Evolutionary conservation across 768 basidiomycete genomes (phyloP), one percentile per base, ranked within the genome.

Genomic region (Mycena vitilis): DNA sequence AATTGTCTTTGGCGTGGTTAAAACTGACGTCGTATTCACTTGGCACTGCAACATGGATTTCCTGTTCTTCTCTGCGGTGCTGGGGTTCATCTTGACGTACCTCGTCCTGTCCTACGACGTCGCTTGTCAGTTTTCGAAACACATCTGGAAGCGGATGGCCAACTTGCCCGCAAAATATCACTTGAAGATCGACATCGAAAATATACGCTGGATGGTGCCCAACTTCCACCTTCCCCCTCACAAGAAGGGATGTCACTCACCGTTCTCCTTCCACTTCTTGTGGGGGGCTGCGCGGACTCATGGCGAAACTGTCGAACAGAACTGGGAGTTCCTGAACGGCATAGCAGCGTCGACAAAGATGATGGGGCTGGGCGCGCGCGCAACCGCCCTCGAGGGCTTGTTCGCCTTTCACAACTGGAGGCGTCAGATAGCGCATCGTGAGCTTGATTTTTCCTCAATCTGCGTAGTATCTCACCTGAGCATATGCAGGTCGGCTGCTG

Each of bases 181-280:
- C 59, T 64, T 30, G 36, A 45, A 34, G 36, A 56, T 56, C n/a
- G 4, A 40, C 8, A 8, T 12, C 20, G 37, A 2, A 3, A n/a
- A 30, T 2, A n/a, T 59, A 1, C 8, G 45, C 22, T 66, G 55
- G 36, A 55, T 60, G 23, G 62, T 76, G 16, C 75, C 75, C 0
- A 76, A 76, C 25, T 74, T 75, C 52, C 75, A 76, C 48, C 52
- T 73, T 0, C 55, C 56, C 15, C 57, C 60, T 4, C 75, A 76
- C 55, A 56, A 65, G 25, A n/a, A 23, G 8, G 55, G 64, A 1
- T 76, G 75, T 56, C 65, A 71, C 45, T 54, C 56, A 16, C 23
- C 45, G 1, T 63, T 52, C 52, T 53, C 37, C 0, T 63, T 63
- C 38, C 49, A 63, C 42, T 54, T 13, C 15, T 12, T 73, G 42